Percentiles rank a stretch among this genome's conserved stretches.
Conservation (phyloP, 1,284 basidiomycete genomes). For the Austroboletus novae-zelandiae region DNA sequence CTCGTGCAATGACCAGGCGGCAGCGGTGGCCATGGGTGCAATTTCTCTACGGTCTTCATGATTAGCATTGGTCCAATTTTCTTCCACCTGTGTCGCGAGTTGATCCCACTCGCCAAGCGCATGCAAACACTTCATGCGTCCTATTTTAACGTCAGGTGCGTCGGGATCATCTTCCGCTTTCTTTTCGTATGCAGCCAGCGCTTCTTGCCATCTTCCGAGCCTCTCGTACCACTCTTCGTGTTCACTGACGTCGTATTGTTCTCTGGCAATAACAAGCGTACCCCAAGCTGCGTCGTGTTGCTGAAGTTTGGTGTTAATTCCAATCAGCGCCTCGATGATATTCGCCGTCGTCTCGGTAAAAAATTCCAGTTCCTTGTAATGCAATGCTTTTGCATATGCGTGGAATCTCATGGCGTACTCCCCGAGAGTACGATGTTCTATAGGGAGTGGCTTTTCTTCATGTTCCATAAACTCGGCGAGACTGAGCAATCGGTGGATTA, state of each 20-base stretch:
- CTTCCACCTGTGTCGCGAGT: slow-evolving; percentile 84
- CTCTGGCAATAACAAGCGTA: slow-evolving; percentile 84
- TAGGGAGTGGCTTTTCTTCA: slow-evolving; percentile 94
- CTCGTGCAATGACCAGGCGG: slow-evolving; percentile 94
- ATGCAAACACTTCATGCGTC: slow-evolving; percentile 95
- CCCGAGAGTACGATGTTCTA: slow-evolving; percentile 91
- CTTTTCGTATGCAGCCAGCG: slow-evolving; percentile 84
- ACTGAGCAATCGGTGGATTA: slow-evolving; percentile 93
- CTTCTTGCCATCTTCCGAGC: slow-evolving; percentile 96
- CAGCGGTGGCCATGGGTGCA: slow-evolving; percentile 95
- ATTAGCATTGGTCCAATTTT: slow-evolving; percentile 84
- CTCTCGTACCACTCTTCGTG: slow-evolving; percentile 99
- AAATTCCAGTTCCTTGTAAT: slow-evolving; percentile 99
- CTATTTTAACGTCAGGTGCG: slow-evolving; percentile 74
- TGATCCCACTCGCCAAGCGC: slow-evolving; percentile 98
- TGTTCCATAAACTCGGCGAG: slow-evolving; percentile 99
- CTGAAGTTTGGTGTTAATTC: slow-evolving; percentile 96
- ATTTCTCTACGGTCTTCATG: slow-evolving; percentile 89
- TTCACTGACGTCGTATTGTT: slow-evolving; percentile 82
- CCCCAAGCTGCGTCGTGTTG: slow-evolving; percentile 98
- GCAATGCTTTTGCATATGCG: slow-evolving; percentile 96
- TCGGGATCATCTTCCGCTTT: slow-evolving; percentile 70
- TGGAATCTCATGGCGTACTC: slow-evolving; percentile 94
- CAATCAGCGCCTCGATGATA: slow-evolving; percentile 93
- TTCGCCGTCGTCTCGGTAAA: slow-evolving; percentile 86